Percentiles rank a stretch among this genome's conserved stretches.
Conservation (phyloP, 495 filamentous ascomycete genomes). For the Tricharina praecox region DNA sequence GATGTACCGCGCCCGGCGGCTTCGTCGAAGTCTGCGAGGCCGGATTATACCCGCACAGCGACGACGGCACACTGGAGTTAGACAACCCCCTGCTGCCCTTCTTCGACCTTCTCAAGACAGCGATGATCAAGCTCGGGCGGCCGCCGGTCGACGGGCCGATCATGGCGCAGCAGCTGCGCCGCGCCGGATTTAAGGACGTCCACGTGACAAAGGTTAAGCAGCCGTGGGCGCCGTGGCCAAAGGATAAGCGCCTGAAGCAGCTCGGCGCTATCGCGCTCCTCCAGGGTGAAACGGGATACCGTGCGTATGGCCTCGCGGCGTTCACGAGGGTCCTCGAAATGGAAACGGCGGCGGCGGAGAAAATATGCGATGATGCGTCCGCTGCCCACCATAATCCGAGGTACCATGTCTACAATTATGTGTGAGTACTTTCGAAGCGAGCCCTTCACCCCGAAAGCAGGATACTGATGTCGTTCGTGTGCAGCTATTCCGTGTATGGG, state of each 20-base stretch:
- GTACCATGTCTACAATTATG: too few relatives aligned
- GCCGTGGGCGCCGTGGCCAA: slow-evolving; percentile 43
- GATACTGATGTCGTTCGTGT: not conserved
- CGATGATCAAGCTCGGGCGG: not conserved
- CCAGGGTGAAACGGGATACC: not conserved
- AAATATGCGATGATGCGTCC: not conserved
- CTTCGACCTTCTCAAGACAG: not conserved
- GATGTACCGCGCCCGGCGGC: slow-evolving; percentile 32
- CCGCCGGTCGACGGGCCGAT: not conserved
- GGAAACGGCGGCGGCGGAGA: too few relatives aligned
- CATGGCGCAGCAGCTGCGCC: slow-evolving; percentile 4
- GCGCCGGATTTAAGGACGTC: slow-evolving; percentile 45
- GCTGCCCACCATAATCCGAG: not conserved
- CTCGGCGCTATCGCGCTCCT: slow-evolving; percentile 28
- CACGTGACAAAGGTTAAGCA: slow-evolving; percentile 35
- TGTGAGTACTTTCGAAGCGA: not conserved
- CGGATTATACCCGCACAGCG: slow-evolving; percentile 30
- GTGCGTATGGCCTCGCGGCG: not conserved
- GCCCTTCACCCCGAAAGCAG: not conserved
- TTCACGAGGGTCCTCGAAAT: too few relatives aligned
- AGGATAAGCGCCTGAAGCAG: slow-evolving; percentile 36
- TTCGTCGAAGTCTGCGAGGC: slow-evolving; percentile 38
- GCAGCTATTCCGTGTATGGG: not conserved
- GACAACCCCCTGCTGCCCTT: slow-evolving; percentile 12
- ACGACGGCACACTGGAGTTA: slow-evolving; percentile 31